These are phyloP conservation scores for Podaxis carcinomalis DNA, from an alignment of 768 basidiomycete genomes.

Conservation along the genomic window DNA sequence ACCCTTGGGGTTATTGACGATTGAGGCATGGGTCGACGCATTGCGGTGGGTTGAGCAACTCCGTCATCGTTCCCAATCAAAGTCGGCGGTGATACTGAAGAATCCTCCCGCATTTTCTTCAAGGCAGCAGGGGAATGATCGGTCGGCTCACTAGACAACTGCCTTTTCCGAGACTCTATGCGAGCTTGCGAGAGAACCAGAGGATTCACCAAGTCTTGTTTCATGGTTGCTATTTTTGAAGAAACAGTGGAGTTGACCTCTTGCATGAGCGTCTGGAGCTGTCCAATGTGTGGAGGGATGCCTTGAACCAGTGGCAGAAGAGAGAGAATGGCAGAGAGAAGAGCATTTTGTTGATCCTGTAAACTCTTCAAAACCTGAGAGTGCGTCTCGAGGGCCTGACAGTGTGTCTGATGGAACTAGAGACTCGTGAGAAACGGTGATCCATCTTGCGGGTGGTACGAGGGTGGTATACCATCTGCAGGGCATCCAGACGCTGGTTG, in stretches of 20 bases:
- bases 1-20: not conserved
- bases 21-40: not conserved
- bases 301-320: conserved; percentile 58
- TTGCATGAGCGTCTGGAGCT: conserved; percentile 10
- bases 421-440: not conserved
- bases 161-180: not conserved
- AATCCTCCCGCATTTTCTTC: not conserved
- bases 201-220: not conserved
- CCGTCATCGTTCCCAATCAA: not conserved
- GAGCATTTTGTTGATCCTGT: conserved; percentile 57
- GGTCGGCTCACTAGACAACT: not conserved
- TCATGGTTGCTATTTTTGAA: not conserved
- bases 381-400: conserved; percentile 47
- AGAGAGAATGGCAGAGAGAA: conserved; percentile 52
- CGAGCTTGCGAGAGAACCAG: not conserved
- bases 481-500: conserved; percentile 52
- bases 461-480: conserved; percentile 39
- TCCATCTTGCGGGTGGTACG: conserved; percentile 9
- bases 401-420: conserved; percentile 44
- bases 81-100: not conserved
- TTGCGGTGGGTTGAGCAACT: not conserved
- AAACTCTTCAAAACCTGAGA: conserved; percentile 52
- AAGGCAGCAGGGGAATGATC: not conserved
- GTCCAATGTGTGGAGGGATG: conserved; percentile 53
- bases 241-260: not conserved